Base-by-base conservation (phyloP, 2,329 filamentous ascomycete genomes). In the Clarireedia homoeocarpa region DNA sequence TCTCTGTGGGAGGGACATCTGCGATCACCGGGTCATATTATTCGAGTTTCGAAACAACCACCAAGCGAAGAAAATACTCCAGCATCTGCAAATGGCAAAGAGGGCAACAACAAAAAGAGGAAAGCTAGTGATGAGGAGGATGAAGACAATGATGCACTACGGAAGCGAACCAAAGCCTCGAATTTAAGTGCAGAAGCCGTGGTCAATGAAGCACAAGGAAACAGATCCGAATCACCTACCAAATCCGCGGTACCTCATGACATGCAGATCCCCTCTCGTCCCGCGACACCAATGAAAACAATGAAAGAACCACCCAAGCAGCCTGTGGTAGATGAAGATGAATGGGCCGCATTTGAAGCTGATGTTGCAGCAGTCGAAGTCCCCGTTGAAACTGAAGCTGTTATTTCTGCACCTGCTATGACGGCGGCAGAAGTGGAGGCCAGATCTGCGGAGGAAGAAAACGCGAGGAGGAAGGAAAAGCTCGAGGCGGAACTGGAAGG, bases 341-440 rank as follows among this genome's bases (percentile, higher is more conserved):
- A 94, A 71, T 94, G 88, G 88, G 86, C 88, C 2, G 88, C 89
- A 7, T 95, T 95, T 67, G 86, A 96, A 69, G 87, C 88, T 2
- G 89, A 95, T 53, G 84, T 95, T 55, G 86, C 83, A 6, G 67
- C 67, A 17, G 72, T 74, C 30, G 67, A 74, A 24, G 63, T 69
- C 27, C 66, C 66, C 2, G 44, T 58, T 15, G 62, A 62, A 30
- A 62, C 58, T 30, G 76, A 79, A 57, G 83, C 81, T 6, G 81
- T 83, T 2, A 89, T 90, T 61, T 84, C 80, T 1, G 86, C 86
- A 0, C 83, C 85, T 0, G 85, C 85, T 2, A 74, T 90, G 67
- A 81, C 82, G 2, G 78, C 82, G 0, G 81, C 81, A 4, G 80
- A 89, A 64, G 62, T 86, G 0, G 82, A 79, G 0, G 78, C 76